These are phyloP conservation scores for Kalanchoe fedtschenkoi DNA, from an alignment of 164 flowering plant species.

Conservation along the genomic window DNA sequence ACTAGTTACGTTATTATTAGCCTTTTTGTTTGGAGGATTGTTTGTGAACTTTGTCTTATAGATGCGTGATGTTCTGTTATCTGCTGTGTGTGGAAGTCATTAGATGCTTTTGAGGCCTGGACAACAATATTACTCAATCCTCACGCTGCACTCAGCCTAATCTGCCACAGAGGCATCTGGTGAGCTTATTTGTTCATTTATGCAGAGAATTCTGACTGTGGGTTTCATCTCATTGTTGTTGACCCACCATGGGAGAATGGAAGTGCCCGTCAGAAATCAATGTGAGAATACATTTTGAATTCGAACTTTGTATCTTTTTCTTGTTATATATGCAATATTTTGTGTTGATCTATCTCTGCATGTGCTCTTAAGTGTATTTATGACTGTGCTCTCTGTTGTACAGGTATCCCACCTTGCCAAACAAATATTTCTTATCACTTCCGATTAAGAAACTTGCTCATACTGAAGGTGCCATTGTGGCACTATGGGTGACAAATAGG, in stretches of 20 bases:
- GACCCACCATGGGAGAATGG: slow-evolving; percentile 99
- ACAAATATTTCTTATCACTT: slow-evolving; percentile 63
- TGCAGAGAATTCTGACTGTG: slow-evolving; percentile 47
- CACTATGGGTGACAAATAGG: slow-evolving; percentile 92
- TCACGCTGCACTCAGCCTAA: not conserved
- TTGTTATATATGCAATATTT: not conserved
- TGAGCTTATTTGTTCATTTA: not conserved
- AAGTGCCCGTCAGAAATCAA: slow-evolving; percentile 69
- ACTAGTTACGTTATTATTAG: too few species aligned
- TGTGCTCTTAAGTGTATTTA: slow-evolving; percentile 9
- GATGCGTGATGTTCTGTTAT: too few species aligned
- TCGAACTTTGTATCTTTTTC: not conserved
- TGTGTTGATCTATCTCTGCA: not conserved
- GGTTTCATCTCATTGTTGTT: slow-evolving; percentile 73
- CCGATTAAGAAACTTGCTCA: slow-evolving; percentile 77
- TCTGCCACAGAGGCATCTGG: not conserved
- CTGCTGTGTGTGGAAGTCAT: too few species aligned
- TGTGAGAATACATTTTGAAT: slow-evolving; percentile 25
- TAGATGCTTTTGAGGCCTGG: too few species aligned
- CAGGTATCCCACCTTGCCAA: slow-evolving; percentile 92
- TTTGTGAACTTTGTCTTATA: too few species aligned
- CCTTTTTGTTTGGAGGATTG: too few species aligned
- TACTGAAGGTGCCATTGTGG: slow-evolving; percentile 70
- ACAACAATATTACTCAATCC: not conserved
- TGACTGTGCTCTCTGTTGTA: too few species aligned